A percentile compares a stretch with the other conserved stretches of the same genome.
Conservation (phyloP, 1,284 basidiomycete species). For the Apiotrichum laibachii region DNA sequence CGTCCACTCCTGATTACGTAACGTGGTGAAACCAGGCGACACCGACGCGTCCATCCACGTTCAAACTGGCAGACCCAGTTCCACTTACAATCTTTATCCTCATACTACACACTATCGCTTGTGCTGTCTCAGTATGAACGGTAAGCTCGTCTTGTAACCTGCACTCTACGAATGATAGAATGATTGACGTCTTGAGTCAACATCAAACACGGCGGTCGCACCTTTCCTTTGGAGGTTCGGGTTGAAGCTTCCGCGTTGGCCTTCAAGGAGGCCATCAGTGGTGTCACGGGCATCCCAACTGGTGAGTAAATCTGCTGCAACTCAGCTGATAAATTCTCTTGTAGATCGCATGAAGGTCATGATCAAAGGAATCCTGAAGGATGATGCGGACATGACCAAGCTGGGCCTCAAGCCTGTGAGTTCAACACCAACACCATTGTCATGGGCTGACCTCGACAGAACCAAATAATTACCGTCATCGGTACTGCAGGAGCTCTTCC, state of each 20-base stretch:
- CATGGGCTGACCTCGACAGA: neutral
- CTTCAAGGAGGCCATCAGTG: slow-evolving; percentile 81
- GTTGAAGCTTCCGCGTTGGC: slow-evolving; percentile 59
- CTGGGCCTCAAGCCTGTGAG: slow-evolving; percentile 73
- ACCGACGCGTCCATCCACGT: too few species aligned
- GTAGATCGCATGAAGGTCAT: slow-evolving; percentile 93
- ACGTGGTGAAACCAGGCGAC: too few species aligned
- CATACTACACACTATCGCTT: too few species aligned
- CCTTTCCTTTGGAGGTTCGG: slow-evolving; percentile 56
- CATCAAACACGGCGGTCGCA: slow-evolving; percentile 88
- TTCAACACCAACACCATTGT: slow-evolving; percentile 3
- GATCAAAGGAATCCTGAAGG: slow-evolving; percentile 76
- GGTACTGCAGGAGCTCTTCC: slow-evolving; percentile 90
- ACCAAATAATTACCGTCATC: slow-evolving; percentile 59
- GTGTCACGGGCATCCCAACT: slow-evolving; percentile 75
- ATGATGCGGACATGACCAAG: slow-evolving; percentile 80
- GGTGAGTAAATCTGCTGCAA: slow-evolving; percentile 25
- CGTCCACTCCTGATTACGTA: too few species aligned
- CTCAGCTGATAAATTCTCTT: neutral
- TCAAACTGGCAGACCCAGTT: too few species aligned
- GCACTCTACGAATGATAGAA: too few species aligned
- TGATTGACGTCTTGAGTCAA: slow-evolving; percentile 55
- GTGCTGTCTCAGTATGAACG: neutral
- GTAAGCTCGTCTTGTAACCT: neutral
- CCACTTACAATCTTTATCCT: too few species aligned